phyloP scores from a whole-genome alignment of 495 filamentous ascomycete species.

The Aspergillus hancockii region DNA sequence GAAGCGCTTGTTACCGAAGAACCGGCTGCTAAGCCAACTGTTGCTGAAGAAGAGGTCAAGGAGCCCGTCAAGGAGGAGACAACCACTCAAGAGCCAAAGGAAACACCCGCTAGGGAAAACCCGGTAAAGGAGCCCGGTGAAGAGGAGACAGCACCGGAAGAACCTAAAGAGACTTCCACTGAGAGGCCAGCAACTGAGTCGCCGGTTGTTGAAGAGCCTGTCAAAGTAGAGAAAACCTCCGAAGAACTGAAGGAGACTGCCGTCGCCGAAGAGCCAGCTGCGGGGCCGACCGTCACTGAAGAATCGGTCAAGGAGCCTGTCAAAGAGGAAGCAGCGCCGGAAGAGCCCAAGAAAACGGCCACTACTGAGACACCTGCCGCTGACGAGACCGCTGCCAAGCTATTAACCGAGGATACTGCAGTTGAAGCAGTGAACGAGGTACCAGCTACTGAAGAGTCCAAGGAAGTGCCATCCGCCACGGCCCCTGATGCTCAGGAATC shows the following conservation, averaged over 20 bases:
- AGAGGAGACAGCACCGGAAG: slow-evolving; percentile 5
- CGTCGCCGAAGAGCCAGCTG: slow-evolving; percentile 9
- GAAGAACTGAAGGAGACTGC: no score
- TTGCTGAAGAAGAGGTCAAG: slow-evolving; percentile 13
- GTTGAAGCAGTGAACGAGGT: slow-evolving; percentile 3
- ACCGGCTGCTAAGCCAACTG: not conserved
- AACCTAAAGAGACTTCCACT: not conserved
- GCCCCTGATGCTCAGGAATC: slow-evolving; percentile 2
- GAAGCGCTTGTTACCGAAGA: slow-evolving; percentile 8
- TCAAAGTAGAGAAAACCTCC: no score
- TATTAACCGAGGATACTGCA: slow-evolving; percentile 9
- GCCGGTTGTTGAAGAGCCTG: no score
- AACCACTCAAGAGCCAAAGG: no score
- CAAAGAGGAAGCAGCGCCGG: no score
- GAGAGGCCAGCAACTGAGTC: no score
- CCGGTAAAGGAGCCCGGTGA: slow-evolving; percentile 14
- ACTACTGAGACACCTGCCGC: not conserved
- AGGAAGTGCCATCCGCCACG: not conserved
- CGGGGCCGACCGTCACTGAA: not conserved
- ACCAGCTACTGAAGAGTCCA: slow-evolving; percentile 7
- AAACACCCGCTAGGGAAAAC: slow-evolving; percentile 8
- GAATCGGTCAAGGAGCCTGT: no score
- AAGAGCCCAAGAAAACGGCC: no score
- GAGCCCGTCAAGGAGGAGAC: slow-evolving; percentile 14
- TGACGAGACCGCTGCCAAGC: slow-evolving; percentile 14